Conservation (phyloP, 192 early-diverging fungal species). For the Geranomyces variabilis region DNA sequence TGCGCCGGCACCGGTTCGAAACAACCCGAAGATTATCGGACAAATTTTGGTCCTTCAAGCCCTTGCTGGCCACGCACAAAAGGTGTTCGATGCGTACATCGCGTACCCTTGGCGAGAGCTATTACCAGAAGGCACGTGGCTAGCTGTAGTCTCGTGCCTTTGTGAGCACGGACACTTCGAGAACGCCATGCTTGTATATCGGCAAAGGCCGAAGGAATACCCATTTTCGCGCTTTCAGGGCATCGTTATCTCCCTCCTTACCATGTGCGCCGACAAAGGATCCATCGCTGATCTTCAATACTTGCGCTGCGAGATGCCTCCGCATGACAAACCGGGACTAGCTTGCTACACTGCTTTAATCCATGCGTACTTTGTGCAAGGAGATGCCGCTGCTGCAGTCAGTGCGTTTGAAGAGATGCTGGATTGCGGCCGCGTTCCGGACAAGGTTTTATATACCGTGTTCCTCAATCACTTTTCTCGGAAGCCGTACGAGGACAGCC, state of each 20-base stretch:
- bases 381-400: neutral
- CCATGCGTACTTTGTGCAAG: slow-evolving; percentile 9
- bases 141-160: neutral
- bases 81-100: neutral
- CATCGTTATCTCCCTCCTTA: neutral
- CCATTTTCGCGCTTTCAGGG: neutral
- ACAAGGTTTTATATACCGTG: slow-evolving; percentile 9
- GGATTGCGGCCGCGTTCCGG: neutral
- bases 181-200: slow-evolving; percentile 5
- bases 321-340: slow-evolving; percentile 1
- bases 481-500: slow-evolving; percentile 11
- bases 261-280: neutral
- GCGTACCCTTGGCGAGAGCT: neutral
- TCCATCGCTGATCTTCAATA: slow-evolving; percentile 1
- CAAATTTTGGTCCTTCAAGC: neutral
- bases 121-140: neutral
- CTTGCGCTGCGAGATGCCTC: slow-evolving; percentile 1
- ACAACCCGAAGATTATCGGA: neutral
- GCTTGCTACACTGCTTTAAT: slow-evolving; percentile 10
- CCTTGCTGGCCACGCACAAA: neutral
- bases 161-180: slow-evolving; percentile 6
- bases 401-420: slow-evolving; percentile 15
- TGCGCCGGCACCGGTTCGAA: neutral
- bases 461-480: slow-evolving; percentile 22
- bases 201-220: neutral